Conservation (phyloP, 2,329 filamentous ascomycete species). For the Calcarisporium arbuscula region DNA sequence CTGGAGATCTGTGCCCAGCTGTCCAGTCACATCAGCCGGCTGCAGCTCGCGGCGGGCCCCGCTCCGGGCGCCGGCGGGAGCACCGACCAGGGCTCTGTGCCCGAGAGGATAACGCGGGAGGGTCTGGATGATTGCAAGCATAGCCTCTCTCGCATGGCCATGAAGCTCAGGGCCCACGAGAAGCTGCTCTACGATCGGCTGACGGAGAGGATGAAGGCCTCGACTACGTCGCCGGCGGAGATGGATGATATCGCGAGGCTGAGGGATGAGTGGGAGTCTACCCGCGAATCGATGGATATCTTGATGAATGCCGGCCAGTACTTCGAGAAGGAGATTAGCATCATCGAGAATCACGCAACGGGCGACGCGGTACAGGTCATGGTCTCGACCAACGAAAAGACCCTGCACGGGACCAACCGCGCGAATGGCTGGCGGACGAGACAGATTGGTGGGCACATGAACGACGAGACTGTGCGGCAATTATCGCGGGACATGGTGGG, state of each 20-base stretch:
- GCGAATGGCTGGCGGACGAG: constrained; percentile 10
- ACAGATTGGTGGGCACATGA: constrained; percentile 12
- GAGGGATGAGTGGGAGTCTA: constrained; percentile 9
- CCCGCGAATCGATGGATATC: constrained; percentile 9
- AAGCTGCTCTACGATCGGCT: constrained; percentile 3
- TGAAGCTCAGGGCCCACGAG: constrained; percentile 3
- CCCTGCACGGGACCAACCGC: constrained; percentile 13
- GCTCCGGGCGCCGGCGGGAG: not conserved
- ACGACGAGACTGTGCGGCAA: constrained; percentile 12
- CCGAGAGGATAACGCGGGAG: constrained; percentile 6
- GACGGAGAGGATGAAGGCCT: constrained; percentile 1
- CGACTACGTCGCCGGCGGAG: constrained; percentile 1
- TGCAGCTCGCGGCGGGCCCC: constrained; percentile 6
- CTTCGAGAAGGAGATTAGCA: constrained; percentile 10
- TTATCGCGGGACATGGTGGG: constrained; percentile 10
- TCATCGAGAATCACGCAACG: constrained; percentile 14
- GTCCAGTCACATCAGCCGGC: constrained; percentile 13
- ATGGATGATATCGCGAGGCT: constrained; percentile 7
- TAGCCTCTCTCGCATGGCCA: constrained; percentile 5
- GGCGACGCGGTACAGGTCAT: constrained; percentile 15
- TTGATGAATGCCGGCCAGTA: constrained; percentile 7
- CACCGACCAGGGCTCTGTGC: constrained; percentile 1
- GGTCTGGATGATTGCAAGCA: constrained; percentile 10
- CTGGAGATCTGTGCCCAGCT: constrained; percentile 14
- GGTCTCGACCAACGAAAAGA: constrained; percentile 12